Conservation (phyloP, 805 yeast genomes). For the Starmerella stellata region DNA sequence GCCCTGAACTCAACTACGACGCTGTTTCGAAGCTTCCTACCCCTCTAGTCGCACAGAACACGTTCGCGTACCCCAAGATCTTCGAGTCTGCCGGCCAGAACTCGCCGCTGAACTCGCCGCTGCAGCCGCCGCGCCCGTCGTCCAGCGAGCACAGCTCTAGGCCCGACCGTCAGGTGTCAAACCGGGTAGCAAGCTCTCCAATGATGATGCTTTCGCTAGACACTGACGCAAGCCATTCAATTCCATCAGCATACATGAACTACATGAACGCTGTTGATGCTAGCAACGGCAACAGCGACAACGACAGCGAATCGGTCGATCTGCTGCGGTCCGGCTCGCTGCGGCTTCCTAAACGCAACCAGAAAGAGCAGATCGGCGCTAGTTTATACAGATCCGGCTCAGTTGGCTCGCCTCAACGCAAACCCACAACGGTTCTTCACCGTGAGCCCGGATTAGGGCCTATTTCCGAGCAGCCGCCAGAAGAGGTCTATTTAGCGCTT, state of each 20-base stretch:
- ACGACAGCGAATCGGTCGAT: neutral
- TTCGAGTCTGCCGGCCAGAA: neutral
- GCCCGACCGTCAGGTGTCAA: neutral
- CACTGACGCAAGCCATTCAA: too few relatives aligned
- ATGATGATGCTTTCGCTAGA: too few relatives aligned
- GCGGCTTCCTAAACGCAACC: conserved; percentile 13
- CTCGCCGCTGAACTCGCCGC: neutral
- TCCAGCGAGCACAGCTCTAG: neutral
- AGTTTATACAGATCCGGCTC: conserved; percentile 13
- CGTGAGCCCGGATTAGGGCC: conserved; percentile 11
- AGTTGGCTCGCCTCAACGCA: conserved; percentile 15
- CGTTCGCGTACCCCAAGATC: neutral
- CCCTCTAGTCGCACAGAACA: conserved; percentile 1
- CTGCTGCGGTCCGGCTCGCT: conserved; percentile 7
- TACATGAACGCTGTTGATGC: neutral
- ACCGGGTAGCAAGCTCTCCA: neutral
- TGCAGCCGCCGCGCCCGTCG: neutral
- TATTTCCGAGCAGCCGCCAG: conserved; percentile 7
- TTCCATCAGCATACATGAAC: too few relatives aligned
- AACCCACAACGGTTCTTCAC: conserved; percentile 15
- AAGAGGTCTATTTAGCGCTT: conserved; percentile 13
- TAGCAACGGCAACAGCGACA: neutral
- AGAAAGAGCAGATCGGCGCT: neutral
- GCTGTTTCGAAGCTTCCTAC: conserved; percentile 8
- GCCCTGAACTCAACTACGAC: conserved; percentile 1